Percentiles rank a stretch among this genome's conserved stretches.
Evolutionary conservation across 495 filamentous ascomycete genomes (phyloP).

Genomic region (Aspergillus olivimuriae): DNA sequence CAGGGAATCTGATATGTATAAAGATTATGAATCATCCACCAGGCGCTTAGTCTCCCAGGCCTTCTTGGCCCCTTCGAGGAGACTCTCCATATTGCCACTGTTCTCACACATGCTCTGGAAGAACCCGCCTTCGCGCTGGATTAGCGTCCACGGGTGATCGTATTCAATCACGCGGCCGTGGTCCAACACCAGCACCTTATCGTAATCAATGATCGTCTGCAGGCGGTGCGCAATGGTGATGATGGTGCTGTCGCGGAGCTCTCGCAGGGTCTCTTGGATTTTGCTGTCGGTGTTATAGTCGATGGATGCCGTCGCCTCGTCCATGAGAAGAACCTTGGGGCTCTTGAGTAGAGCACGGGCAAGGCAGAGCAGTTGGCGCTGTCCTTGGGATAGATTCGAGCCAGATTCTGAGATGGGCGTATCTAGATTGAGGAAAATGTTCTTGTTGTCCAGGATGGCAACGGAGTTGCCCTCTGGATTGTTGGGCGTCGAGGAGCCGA

Average conservation of each 20-base stretch:
- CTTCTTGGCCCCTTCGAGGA: conserved; percentile 72
- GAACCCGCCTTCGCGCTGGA: conserved; percentile 58
- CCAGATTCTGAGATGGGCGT: conserved; percentile 86
- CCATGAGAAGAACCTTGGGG: conserved; percentile 93
- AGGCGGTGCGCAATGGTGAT: conserved; percentile 98
- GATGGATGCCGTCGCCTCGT: conserved; percentile 97
- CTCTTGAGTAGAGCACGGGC: conserved; percentile 89
- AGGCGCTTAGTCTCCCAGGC: conserved; percentile 51
- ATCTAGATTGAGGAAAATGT: conserved; percentile 84
- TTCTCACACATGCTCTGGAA: conserved; percentile 95
- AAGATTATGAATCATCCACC: conserved; percentile 41
- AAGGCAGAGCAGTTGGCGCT: conserved; percentile 91
- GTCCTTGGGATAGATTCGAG: conserved; percentile 93
- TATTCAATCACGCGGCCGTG: conserved; percentile 83
- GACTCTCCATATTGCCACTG: conserved; percentile 74
- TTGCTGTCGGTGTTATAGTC: conserved; percentile 94
- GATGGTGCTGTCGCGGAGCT: conserved; percentile 79
- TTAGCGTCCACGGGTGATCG: conserved; percentile 75
- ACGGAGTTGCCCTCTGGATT: conserved; percentile 31
- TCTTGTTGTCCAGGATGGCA: conserved; percentile 66
- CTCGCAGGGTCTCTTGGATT: conserved; percentile 91
- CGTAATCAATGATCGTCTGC: conserved; percentile 95
- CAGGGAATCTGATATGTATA: conserved; percentile 9
- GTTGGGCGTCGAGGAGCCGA: conserved; percentile 19
- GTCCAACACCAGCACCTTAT: conserved; percentile 96